Evolutionary conservation across 2,329 filamentous ascomycete genomes (phyloP), one percentile per base, ranked within the genome.

Genomic region (Colletotrichum lupini): DNA sequence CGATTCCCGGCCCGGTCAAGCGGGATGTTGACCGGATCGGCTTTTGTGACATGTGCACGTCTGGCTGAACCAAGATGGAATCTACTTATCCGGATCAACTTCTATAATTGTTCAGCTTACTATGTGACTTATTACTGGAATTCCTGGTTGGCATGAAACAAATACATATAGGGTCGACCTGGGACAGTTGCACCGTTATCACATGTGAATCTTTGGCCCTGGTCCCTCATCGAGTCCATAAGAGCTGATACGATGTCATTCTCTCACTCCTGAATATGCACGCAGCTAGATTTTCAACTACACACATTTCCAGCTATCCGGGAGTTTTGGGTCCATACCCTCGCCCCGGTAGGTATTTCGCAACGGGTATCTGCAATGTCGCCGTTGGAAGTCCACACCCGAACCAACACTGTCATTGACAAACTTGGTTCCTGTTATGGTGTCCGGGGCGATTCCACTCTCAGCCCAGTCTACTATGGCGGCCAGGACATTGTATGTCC

Each of bases 381-480:
- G 32, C 0, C 73, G 71, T 26, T 75, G 61, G 26, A 71, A 67
- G 0, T 74, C 66, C 2, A 75, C 19, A 14, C 73, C 71, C 19
- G 53, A 1, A 0, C 1, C 30, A 2, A 26, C 53, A 4, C 53
- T 62, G 5, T 78, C 78, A 7, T 80, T 76, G 3, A 78, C 76
- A 55, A 79, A 83, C n/a, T 80, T 82, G 0, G 82, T 82, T 0
- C 83, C 83, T n/a, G 77, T 75, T 4, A 83, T 64, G 3, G 79
- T 79, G 30, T 86, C 84, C 0, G 87, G 86, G 0, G 84, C 84
- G 12, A 79, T 52, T 0, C 79, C 82, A 9, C 80, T 74, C 76
- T 86, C 87, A 0, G 88, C 86, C 87, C 87, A 88, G 24, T 83
- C 79, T 0, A 89, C 85, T 3, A 89, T 78, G 0, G 85, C 83